Evolutionary conservation across 2,329 filamentous ascomycete species (phyloP).

Genomic region (Magnaporthiopsis rhizophila): DNA sequence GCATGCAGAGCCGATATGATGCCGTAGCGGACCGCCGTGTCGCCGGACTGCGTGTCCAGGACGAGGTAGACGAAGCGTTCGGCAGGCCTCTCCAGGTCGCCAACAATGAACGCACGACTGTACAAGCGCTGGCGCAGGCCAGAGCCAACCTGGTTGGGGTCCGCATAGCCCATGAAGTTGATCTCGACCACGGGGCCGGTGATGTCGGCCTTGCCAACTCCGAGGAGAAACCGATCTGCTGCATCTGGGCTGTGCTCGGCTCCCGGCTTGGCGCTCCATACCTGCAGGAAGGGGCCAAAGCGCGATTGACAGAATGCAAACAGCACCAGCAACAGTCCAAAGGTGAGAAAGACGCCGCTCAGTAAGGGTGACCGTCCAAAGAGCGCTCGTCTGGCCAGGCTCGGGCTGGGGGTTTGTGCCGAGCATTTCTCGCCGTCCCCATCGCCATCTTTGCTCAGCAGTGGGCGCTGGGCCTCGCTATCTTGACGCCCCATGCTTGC

Average conservation of each 20-base stretch:
- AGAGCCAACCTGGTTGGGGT: slow-evolving; percentile 67
- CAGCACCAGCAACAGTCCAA: not conserved
- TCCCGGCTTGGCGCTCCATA: slow-evolving; percentile 1
- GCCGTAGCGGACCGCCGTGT: slow-evolving; percentile 78
- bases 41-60: slow-evolving; percentile 77
- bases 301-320: not conserved
- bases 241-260: not conserved
- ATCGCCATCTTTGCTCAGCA: not conserved
- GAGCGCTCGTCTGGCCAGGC: no score
- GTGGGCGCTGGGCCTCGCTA: not conserved
- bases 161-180: slow-evolving; percentile 84
- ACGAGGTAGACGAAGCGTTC: slow-evolving; percentile 81
- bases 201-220: slow-evolving; percentile 46
- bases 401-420: not conserved
- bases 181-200: slow-evolving; percentile 76
- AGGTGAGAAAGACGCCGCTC: not conserved
- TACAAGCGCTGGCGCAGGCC: slow-evolving; percentile 80
- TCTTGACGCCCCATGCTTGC: not conserved
- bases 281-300: not conserved
- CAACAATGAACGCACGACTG: slow-evolving; percentile 80
- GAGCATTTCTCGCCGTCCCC: not conserved
- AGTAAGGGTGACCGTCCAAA: not conserved
- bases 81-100: slow-evolving; percentile 51
- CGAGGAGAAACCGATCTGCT: slow-evolving; percentile 39
- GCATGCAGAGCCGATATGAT: slow-evolving; percentile 63